Evolutionary conservation across 2,329 filamentous ascomycete genomes (phyloP).

Genomic region (Pestalotiopsis sp.): DNA sequence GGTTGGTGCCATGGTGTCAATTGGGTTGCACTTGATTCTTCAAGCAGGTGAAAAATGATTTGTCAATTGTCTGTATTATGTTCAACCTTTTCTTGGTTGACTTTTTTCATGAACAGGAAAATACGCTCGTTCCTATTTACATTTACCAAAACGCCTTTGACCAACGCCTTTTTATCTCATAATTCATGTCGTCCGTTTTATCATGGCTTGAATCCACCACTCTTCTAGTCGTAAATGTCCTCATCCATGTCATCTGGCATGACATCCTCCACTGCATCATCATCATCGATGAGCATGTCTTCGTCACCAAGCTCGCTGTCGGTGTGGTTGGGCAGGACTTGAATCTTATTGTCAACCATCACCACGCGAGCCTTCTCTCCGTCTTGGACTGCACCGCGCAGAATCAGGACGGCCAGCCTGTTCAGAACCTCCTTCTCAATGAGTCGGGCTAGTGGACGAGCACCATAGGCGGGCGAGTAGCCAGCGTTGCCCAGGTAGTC

Average conservation of each 20-base stretch:
- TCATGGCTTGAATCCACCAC: not conserved
- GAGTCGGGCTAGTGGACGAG: conserved; percentile 81
- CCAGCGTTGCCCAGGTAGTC: conserved; percentile 91
- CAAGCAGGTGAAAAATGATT: not conserved
- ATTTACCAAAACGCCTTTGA: not conserved
- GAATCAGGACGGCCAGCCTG: conserved; percentile 85
- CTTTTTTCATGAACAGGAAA: no score
- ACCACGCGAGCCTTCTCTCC: conserved; percentile 82
- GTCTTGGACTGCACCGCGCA: conserved; percentile 82
- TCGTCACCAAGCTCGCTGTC: conserved; percentile 62
- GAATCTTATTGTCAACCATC: conserved; percentile 77
- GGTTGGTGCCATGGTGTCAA: no score
- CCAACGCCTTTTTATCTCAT: conserved; percentile 12
- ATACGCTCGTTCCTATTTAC: not conserved
- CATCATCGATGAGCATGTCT: conserved; percentile 74
- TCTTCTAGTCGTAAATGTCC: conserved; percentile 49
- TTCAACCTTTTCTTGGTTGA: not conserved
- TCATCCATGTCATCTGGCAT: conserved; percentile 63
- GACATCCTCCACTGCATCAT: conserved; percentile 73
- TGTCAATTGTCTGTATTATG: not conserved
- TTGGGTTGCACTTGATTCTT: no score
- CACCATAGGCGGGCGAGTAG: conserved; percentile 95
- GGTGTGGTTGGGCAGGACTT: conserved; percentile 80
- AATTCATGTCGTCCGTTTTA: conserved; percentile 6
- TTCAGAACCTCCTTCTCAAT: conserved; percentile 99